Base-by-base conservation (phyloP, 2,329 filamentous ascomycete genomes). In the Leptographium lundbergii region DNA sequence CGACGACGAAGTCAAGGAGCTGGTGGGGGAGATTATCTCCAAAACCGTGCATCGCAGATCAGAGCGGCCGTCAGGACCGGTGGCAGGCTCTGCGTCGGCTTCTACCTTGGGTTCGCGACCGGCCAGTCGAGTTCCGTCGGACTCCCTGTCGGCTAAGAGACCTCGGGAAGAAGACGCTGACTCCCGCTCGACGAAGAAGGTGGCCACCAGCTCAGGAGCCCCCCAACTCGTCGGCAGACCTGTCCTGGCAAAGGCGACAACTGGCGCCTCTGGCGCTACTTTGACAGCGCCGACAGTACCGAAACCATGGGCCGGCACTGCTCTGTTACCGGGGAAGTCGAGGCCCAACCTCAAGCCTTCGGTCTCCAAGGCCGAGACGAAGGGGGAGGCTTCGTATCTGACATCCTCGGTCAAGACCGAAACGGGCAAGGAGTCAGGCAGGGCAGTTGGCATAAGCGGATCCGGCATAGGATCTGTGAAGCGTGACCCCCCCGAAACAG, bases 1-100 rank as follows among this genome's bases (percentile, higher is more conserved):
- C 29, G 84, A 88, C 65, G 77, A 80, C 0, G 81, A 85, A 57
- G 80, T 82, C 54, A 85, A 85, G 65, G 77, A 77, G 5, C 72
- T 85, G 54, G 81, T 86, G 5, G 76, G 78, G 42, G 77, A 63
- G 61, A 74, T 75, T 45, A 58, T 65, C 3, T 55, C 61, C 78
- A 61, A 84, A 34, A 74, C 75, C n/a, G 69, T 75, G 56, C 74
- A 76, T 1, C 73, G 77, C 22, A 61, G 60, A 50, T 45, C 59
- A 2, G 47, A 61, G 17, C 39, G 58, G 19, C 36, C 53, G 1
- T 42, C 54, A 10, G 34, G 22, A 10, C 27, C 29, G 5, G 24
- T 19, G 36, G 22, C 39, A 6, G 42, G 45, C 7, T 29, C 50
- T 3, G 19, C n/a, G 19, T 10, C 50, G 13, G 14, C 29, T 24